Percentiles rank a stretch among this genome's conserved stretches.
Conservation (phyloP, 1,284 basidiomycete genomes). For the Moesziomyces parantarcticus region DNA sequence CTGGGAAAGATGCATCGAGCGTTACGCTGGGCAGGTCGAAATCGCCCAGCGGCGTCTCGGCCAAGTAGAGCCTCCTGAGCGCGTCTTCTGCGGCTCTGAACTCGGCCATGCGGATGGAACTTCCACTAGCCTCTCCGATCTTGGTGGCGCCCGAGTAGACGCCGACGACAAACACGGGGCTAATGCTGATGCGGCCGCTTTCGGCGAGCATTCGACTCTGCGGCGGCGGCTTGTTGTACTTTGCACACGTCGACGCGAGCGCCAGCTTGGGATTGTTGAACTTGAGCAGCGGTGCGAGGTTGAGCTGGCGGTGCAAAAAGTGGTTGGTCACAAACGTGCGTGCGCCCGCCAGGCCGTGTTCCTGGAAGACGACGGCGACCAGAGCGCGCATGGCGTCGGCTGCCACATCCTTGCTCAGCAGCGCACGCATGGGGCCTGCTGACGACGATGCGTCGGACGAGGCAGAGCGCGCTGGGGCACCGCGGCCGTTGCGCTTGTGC, state of each 20-base stretch:
- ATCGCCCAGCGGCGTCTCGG: conserved; percentile 73
- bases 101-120: conserved; percentile 92
- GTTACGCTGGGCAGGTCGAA: conserved; percentile 67
- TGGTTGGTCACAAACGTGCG: conserved; percentile 52
- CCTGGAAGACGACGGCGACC: conserved; percentile 72
- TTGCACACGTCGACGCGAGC: conserved; percentile 64
- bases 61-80: conserved; percentile 80
- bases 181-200: conserved; percentile 86
- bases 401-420: conserved; percentile 57
- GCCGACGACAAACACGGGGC: conserved; percentile 91
- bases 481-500: conserved; percentile 27
- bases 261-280: conserved; percentile 72
- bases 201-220: conserved; percentile 82
- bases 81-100: conserved; percentile 89
- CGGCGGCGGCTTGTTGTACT: conserved; percentile 62
- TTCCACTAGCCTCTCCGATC: conserved; percentile 94
- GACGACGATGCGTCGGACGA: neutral
- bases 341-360: conserved; percentile 61
- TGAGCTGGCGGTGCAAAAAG: conserved; percentile 69
- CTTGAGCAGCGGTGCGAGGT: conserved; percentile 82
- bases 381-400: conserved; percentile 71
- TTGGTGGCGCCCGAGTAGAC: conserved; percentile 85
- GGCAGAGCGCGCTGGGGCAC: neutral
- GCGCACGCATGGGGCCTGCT: conserved; percentile 17
- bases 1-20: conserved; percentile 42